Conservation (phyloP, 768 basidiomycete species). For the Flagelloscypha sp. region DNA sequence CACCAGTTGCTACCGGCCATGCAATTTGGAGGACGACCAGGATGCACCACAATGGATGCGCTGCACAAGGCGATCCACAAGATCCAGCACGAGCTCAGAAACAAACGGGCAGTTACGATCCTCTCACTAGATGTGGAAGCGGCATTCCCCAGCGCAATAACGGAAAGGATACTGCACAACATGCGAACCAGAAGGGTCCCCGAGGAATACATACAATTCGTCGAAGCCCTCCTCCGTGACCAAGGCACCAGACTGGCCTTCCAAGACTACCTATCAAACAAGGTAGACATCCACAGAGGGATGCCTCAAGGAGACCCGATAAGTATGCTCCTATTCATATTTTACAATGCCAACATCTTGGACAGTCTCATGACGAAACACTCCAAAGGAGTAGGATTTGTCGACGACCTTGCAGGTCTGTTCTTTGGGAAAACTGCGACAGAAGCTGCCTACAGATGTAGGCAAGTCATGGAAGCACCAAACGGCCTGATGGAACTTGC, state of each 20-base stretch:
- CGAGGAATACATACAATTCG: conserved; percentile 9
- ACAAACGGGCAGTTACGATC: conserved; percentile 13
- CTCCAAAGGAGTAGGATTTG: conserved; percentile 8
- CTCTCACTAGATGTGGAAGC: conserved; percentile 24
- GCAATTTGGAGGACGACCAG: conserved; percentile 23
- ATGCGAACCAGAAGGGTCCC: conserved; percentile 17
- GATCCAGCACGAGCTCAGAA: conserved; percentile 16
- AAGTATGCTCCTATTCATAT: conserved; percentile 17
- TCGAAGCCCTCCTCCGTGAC: conserved; percentile 11
- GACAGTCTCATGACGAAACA: conserved; percentile 7
- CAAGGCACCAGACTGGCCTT: conserved; percentile 17
- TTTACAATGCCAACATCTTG: conserved; percentile 17
- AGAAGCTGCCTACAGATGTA: conserved; percentile 3
- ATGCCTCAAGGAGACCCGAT: conserved; percentile 20
- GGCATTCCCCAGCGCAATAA: conserved; percentile 18
- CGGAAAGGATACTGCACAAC: conserved; percentile 14
- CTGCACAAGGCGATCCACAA: conserved; percentile 15
- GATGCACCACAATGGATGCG: conserved; percentile 20
- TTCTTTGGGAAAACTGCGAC: conserved; percentile 3
- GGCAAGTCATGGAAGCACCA: conserved; percentile 10
- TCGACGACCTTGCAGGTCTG: conserved; percentile 12
- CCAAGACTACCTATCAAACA: conserved; percentile 17
- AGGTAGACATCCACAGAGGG: conserved; percentile 12
- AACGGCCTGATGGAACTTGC: conserved; percentile 1
- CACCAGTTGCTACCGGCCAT: conserved; percentile 13